Evolutionary conservation across 2,329 filamentous ascomycete species (phyloP).

Genomic region (Dryadomyces quercivorus): DNA sequence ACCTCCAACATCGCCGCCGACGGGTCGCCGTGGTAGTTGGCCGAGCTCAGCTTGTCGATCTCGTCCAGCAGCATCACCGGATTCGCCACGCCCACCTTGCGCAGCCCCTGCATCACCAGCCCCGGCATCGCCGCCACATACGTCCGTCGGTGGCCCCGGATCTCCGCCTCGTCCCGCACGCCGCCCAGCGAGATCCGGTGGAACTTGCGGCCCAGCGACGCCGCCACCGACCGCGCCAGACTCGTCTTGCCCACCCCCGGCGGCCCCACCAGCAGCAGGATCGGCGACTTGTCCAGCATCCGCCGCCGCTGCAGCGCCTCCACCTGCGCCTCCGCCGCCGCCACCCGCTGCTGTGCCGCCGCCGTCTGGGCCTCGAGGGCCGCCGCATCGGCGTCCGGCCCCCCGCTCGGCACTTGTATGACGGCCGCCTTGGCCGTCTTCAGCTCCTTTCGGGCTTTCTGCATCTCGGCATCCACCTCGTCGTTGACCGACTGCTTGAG

Average conservation of each 20-base stretch:
- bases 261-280: constrained; percentile 82
- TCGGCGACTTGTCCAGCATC: constrained; percentile 90
- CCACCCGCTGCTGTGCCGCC: neutral
- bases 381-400: neutral
- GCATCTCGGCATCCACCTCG: constrained; percentile 69
- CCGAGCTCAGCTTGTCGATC: constrained; percentile 89
- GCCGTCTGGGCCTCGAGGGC: neutral
- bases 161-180: constrained; percentile 92
- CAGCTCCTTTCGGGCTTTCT: constrained; percentile 47
- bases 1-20: constrained; percentile 97
- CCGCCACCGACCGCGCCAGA: constrained; percentile 83
- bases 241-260: constrained; percentile 95
- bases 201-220: constrained; percentile 86
- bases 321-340: constrained; percentile 22
- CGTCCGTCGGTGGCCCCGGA: constrained; percentile 84
- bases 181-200: constrained; percentile 94
- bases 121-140: constrained; percentile 99
- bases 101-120: constrained; percentile 80
- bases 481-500: constrained; percentile 87
- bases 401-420: constrained; percentile 21
- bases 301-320: constrained; percentile 68
- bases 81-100: constrained; percentile 92
- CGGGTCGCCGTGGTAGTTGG: constrained; percentile 89
- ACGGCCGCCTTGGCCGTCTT: constrained; percentile 25
- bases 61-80: constrained; percentile 93